These are phyloP conservation scores for Thuidium tamariscinum DNA, from an alignment of 225 moss, liverwort and hornwort genomes.

Conservation along the genomic window DNA sequence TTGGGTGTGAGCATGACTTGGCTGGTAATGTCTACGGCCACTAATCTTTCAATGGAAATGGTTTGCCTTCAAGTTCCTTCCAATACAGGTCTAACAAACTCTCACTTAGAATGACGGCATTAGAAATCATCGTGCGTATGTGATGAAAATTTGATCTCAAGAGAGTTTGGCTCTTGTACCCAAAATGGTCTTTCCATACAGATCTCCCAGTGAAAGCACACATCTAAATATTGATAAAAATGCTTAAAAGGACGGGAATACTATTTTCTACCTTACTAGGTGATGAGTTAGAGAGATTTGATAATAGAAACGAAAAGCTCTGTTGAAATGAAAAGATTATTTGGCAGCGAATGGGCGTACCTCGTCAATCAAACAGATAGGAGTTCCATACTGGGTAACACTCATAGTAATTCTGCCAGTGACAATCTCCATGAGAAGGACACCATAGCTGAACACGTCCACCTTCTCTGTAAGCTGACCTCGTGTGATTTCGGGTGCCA, in stretches of 20 bases:
- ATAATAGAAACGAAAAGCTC: not conserved
- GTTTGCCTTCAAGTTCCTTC: not conserved
- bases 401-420: conserved; percentile 35
- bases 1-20: not conserved
- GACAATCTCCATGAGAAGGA: conserved; percentile 39
- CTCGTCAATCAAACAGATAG: conserved; percentile 25
- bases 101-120: not conserved
- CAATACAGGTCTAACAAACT: not conserved
- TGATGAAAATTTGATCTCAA: not conserved
- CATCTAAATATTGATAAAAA: not conserved
- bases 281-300: not conserved
- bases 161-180: not conserved
- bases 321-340: not conserved
- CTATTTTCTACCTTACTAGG: not conserved
- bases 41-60: not conserved
- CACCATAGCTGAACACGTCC: conserved; percentile 43
- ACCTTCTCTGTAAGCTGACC: conserved; percentile 43
- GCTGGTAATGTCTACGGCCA: not conserved
- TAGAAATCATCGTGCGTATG: not conserved
- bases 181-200: not conserved
- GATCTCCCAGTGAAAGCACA: not conserved
- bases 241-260: not conserved
- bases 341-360: not conserved
- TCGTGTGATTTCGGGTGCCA: conserved; percentile 39
- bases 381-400: not conserved